Base-by-base conservation (phyloP, 2,329 filamentous ascomycete genomes). In the Alternaria sp. region DNA sequence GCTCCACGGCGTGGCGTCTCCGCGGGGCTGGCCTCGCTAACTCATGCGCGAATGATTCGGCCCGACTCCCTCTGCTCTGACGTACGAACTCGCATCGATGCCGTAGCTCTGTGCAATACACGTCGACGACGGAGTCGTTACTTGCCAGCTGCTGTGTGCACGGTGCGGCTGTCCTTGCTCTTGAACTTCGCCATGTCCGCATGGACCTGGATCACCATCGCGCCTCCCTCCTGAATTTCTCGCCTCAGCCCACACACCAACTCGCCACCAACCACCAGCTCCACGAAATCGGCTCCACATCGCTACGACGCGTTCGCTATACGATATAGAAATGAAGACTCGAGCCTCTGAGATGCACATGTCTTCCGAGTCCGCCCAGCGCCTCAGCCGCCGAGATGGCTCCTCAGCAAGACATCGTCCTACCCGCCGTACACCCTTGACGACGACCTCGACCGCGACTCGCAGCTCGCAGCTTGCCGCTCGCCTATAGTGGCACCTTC, bases 171-270 rank as follows among this genome's bases (percentile, higher is more conserved):
- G 45, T 17, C 46, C n/a, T 28, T 46, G 30, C 32, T 44, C 28
- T 6, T 28, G 47, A 7, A 52, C 12, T 46, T 1, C 6, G 5
- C 36, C 28, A 44, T 53, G 54, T 40, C 47, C 28, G 59, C 59
- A 49, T 47, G 44, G 47, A 59, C 30, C 47, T 52, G 30, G 4
- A 30, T 28, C 44, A 51, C 28, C 11, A 21, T 23, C 28, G 28
- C 40, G 23, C 43, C 60, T 51, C 47, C n/a, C 44, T 59, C 60
- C 44, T 54, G 50, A 59, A 17, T 56, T 53, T 59, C 50, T 28
- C 28, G 30, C 49, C 52, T 56, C 28, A 50, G 26, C 45, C 43
- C 54, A 30, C 32, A 46, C 36, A 46, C 59, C 15, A 40, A 30
- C 32, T 57, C 40, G 10, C 50, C 26, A 49, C 44, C 21, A 49